Conservation (phyloP, 345 rosid genomes). For the Kernera saxatilis region DNA sequence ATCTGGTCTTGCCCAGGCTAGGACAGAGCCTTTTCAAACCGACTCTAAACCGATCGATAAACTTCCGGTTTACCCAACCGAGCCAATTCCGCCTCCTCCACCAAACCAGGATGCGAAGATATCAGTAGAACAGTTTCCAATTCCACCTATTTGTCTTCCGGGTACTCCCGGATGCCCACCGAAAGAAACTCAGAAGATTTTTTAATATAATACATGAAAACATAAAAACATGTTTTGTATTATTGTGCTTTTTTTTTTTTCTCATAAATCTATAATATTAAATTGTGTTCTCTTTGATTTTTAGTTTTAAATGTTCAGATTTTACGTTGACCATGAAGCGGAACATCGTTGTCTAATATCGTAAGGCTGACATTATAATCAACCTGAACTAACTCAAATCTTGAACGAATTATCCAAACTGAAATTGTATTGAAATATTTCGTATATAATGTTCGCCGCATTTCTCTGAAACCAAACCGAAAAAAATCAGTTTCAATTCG, state of each 20-base stretch:
- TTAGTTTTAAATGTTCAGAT: neutral
- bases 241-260: neutral
- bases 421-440: neutral
- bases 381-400: neutral
- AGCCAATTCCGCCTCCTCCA: neutral
- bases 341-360: neutral
- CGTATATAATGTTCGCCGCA: neutral
- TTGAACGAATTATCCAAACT: neutral
- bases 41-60: neutral
- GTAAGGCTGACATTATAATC: neutral
- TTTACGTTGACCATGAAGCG: neutral
- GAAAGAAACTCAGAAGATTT: no score
- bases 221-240: neutral
- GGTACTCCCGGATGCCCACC: neutral
- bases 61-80: neutral
- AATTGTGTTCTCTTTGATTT: neutral
- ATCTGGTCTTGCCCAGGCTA: neutral
- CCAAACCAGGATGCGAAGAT: neutral
- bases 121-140: neutral
- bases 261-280: no score
- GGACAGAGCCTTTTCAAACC: neutral
- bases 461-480: neutral
- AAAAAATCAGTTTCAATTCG: neutral
- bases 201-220: no score
- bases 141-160: neutral